Conservation (phyloP, 176 grass and related monocot species). For the Luzula sylvatica region DNA sequence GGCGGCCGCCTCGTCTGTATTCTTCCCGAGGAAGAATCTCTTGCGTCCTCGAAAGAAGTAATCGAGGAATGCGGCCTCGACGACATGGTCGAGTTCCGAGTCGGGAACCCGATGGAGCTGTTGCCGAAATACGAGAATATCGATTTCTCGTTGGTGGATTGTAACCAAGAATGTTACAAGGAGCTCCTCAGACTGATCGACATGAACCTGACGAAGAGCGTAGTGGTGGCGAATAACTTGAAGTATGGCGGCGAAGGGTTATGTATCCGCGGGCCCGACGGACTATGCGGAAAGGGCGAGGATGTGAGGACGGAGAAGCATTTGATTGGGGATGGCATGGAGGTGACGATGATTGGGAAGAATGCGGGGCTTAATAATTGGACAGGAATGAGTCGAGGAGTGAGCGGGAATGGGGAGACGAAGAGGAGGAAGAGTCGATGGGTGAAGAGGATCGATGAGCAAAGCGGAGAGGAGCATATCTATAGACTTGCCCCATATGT, state of each 20-base stretch:
- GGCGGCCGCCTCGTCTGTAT: conserved; percentile 35
- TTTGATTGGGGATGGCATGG: conserved; percentile 30
- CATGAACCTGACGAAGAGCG: conserved; percentile 18
- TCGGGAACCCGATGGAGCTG: conserved; percentile 24
- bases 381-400: neutral
- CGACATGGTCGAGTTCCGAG: conserved; percentile 31
- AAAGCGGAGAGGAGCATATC: conserved; percentile 30
- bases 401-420: neutral
- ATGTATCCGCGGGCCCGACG: neutral
- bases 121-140: conserved; percentile 37
- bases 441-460: conserved; percentile 31
- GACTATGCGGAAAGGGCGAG: too few relatives aligned
- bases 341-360: conserved; percentile 33
- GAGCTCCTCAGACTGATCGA: conserved; percentile 30
- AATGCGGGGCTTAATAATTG: neutral
- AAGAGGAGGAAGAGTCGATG: conserved; percentile 21
- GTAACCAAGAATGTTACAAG: conserved; percentile 17
- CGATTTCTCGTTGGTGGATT: conserved; percentile 31
- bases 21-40: conserved; percentile 22
- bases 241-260: conserved; percentile 20
- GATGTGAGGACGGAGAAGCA: conserved; percentile 26
- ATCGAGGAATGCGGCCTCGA: conserved; percentile 26
- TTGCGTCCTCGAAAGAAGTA: conserved; percentile 20
- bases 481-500: conserved; percentile 21
- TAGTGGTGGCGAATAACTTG: conserved; percentile 31